Evolutionary conservation across 305 asterid species (phyloP).

Genomic region (Fraxinus xanthoxyloides): DNA sequence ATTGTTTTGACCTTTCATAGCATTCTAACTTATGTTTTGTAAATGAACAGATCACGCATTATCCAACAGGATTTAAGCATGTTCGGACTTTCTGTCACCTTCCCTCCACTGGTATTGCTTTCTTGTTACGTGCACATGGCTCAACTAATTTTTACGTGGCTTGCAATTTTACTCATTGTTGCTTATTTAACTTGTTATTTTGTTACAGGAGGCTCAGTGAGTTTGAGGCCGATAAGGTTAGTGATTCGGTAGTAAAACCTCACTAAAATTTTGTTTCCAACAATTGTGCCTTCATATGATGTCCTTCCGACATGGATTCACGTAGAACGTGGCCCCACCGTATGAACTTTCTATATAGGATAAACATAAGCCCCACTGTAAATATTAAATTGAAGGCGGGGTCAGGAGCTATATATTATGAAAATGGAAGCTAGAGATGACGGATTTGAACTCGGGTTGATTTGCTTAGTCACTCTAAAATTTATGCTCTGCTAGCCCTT

Average conservation of each 20-base stretch:
- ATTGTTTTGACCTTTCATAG: neutral
- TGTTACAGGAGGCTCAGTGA: constrained; percentile 45
- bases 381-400: neutral
- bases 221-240: constrained; percentile 50
- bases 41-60: constrained; percentile 44
- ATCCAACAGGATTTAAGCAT: constrained; percentile 33
- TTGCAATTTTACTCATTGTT: neutral
- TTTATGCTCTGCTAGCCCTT: neutral
- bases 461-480: neutral
- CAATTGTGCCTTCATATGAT: neutral
- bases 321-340: neutral
- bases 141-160: neutral
- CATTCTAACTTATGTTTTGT: constrained; percentile 16
- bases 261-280: neutral
- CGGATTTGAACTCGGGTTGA: neutral
- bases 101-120: constrained; percentile 46
- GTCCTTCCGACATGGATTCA: neutral
- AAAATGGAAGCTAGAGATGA: neutral
- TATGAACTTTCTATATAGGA: neutral
- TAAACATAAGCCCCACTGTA: neutral
- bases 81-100: constrained; percentile 42
- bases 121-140: constrained; percentile 2
- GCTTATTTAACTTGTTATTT: constrained; percentile 2
- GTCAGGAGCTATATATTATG: neutral
- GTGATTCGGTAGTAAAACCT: constrained; percentile 22